Evolutionary conservation across 441 rosid species (phyloP).

Genomic region (Gossypium gossypioides): DNA sequence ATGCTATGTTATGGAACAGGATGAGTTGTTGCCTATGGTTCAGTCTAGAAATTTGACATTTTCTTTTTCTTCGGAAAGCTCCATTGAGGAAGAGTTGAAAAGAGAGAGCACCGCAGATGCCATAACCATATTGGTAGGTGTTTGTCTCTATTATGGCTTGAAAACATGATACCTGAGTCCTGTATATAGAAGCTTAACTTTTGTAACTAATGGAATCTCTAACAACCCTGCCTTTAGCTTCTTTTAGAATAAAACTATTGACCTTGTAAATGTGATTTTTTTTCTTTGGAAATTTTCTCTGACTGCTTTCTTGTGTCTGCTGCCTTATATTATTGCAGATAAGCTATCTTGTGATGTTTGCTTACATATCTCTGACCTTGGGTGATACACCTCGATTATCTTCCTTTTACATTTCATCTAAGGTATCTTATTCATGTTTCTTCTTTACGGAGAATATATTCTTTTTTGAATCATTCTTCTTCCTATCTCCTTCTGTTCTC

Average conservation of each 20-base stretch:
- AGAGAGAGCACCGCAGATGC: conserved; percentile 97
- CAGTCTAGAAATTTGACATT: conserved; percentile 60
- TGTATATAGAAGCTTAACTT: background rate
- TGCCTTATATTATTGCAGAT: conserved; percentile 45
- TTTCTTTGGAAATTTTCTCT: background rate
- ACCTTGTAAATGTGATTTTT: background rate
- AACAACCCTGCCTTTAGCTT: background rate
- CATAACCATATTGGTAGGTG: conserved; percentile 69
- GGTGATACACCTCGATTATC: conserved; percentile 68
- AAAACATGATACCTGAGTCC: conserved; percentile 4
- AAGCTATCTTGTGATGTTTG: conserved; percentile 98
- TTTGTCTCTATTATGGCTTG: conserved; percentile 7
- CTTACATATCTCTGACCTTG: conserved; percentile 82
- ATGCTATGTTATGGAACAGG: conserved; percentile 36
- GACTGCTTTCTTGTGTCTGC: conserved; percentile 7
- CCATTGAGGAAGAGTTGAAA: conserved; percentile 90
- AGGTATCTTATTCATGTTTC: conserved; percentile 38
- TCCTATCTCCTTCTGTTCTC: background rate
- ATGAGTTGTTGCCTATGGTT: conserved; percentile 74
- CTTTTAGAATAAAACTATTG: background rate
- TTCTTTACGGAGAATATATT: background rate
- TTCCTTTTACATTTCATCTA: conserved; percentile 72
- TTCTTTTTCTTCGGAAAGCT: conserved; percentile 91
- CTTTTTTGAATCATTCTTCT: background rate
- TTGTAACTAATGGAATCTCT: background rate